phyloP scores from a whole-genome alignment of 176 grass and related monocot species.

The Carex cristatella region DNA sequence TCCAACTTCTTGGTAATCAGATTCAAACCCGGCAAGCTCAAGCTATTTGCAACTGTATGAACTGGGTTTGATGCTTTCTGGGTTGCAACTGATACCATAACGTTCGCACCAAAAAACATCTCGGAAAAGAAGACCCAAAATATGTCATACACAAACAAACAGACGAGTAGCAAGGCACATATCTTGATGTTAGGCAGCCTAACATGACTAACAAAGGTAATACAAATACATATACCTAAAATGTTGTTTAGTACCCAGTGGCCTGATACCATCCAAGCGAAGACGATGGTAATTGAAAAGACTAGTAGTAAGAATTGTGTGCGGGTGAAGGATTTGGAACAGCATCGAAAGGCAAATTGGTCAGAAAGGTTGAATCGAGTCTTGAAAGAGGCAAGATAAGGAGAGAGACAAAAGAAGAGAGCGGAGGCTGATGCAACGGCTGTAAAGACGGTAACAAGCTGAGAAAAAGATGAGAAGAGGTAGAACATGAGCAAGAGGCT shows the following conservation, averaged over 20 bases:
- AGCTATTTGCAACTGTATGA: constrained; percentile 76
- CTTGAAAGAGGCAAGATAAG: constrained; percentile 45
- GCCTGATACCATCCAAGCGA: constrained; percentile 73
- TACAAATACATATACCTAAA: constrained; percentile 83
- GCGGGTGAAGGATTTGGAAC: constrained; percentile 75
- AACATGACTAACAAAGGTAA: constrained; percentile 95
- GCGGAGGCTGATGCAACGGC: constrained; percentile 66
- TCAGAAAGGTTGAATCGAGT: constrained; percentile 43
- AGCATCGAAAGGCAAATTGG: constrained; percentile 70
- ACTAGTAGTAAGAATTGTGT: constrained; percentile 51
- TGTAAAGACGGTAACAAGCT: constrained; percentile 71
- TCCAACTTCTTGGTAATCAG: constrained; percentile 89
- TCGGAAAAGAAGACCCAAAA: constrained; percentile 99
- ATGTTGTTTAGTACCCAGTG: constrained; percentile 93
- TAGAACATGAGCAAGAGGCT: constrained; percentile 93
- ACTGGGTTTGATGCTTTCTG: constrained; percentile 97
- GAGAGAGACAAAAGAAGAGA: constrained; percentile 83
- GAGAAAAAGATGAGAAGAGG: constrained; percentile 87
- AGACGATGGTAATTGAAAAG: constrained; percentile 50
- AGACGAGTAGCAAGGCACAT: constrained; percentile 69
- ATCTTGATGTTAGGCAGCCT: constrained; percentile 96
- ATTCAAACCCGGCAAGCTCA: constrained; percentile 81
- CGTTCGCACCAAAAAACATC: constrained; percentile 93
- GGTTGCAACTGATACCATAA: constrained; percentile 98
- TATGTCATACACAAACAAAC: constrained; percentile 90